Evolutionary conservation across 2,329 filamentous ascomycete species (phyloP).

Genomic region (Calycina herbarum): DNA sequence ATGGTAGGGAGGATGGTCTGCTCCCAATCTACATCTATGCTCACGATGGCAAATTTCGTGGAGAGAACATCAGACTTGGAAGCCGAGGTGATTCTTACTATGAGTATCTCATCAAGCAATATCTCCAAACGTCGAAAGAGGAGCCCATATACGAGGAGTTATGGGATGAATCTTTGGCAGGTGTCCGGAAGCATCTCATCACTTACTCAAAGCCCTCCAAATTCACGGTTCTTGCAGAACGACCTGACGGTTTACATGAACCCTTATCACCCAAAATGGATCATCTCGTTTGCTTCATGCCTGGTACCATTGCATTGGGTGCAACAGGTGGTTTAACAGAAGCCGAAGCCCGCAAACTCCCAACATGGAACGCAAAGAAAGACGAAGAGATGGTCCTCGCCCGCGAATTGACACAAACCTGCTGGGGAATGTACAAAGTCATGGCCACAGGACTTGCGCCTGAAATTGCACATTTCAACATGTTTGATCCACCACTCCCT

Average conservation of each 20-base stretch:
- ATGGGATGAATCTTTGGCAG: conserved; percentile 84
- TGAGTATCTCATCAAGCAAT: conserved; percentile 98
- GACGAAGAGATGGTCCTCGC: conserved; percentile 87
- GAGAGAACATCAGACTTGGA: conserved; percentile 84
- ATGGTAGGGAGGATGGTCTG: conserved; percentile 75
- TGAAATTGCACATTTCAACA: conserved; percentile 90
- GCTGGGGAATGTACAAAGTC: conserved; percentile 94
- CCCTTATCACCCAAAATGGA: conserved; percentile 89
- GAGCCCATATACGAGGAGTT: conserved; percentile 86
- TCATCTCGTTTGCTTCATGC: conserved; percentile 96
- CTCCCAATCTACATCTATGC: conserved; percentile 91
- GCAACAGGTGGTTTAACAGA: conserved; percentile 79
- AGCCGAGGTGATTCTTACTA: conserved; percentile 98
- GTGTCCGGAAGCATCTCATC: conserved; percentile 87
- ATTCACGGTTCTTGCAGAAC: conserved; percentile 88
- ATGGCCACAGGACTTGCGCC: conserved; percentile 89
- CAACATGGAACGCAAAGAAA: conserved; percentile 73
- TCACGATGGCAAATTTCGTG: conserved; percentile 74
- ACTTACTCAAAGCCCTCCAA: conserved; percentile 80
- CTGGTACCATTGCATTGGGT: conserved; percentile 88
- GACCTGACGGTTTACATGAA: conserved; percentile 68
- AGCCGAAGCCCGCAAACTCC: conserved; percentile 68
- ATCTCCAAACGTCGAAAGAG: conserved; percentile 84
- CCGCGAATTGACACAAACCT: conserved; percentile 90
- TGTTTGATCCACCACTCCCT: conserved; percentile 66